Percentiles rank a stretch among this genome's conserved stretches.
These are phyloP conservation scores for Apostasia ramifera DNA, from an alignment of 106 monocot species.

Conservation along the genomic window DNA sequence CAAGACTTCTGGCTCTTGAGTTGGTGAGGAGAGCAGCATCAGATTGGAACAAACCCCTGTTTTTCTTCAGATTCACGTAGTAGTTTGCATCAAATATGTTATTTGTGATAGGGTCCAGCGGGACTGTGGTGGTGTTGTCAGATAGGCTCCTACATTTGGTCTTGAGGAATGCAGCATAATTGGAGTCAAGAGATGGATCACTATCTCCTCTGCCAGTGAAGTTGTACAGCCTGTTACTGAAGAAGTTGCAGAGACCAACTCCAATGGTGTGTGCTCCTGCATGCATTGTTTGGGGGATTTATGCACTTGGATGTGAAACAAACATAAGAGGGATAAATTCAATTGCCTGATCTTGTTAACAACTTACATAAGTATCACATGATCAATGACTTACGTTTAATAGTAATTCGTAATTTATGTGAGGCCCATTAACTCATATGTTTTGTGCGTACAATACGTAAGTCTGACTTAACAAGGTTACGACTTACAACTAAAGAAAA, in stretches of 20 bases:
- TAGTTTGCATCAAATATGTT: constrained; percentile 29
- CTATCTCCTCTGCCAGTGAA: constrained; percentile 33
- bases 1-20: constrained; percentile 6
- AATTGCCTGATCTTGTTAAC: too few species aligned
- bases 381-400: too few species aligned
- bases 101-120: constrained; percentile 29
- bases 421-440: too few species aligned
- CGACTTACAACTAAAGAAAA: too few species aligned
- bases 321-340: too few species aligned
- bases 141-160: constrained; percentile 11
- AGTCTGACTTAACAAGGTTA: too few species aligned
- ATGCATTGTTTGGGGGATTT: neutral
- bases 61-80: constrained; percentile 10
- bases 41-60: constrained; percentile 22
- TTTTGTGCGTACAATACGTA: too few species aligned
- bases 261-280: constrained; percentile 51
- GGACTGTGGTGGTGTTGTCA: constrained; percentile 17
- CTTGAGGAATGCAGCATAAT: constrained; percentile 18
- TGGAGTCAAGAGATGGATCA: constrained; percentile 29
- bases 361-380: too few species aligned
- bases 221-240: constrained; percentile 42
- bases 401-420: too few species aligned
- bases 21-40: constrained; percentile 19
- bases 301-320: too few species aligned
- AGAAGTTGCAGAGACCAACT: constrained; percentile 20